A percentile compares a stretch with the other conserved stretches of the same genome.
Conservation (phyloP, 2,329 filamentous ascomycete species). For the Balansia obtecta region DNA sequence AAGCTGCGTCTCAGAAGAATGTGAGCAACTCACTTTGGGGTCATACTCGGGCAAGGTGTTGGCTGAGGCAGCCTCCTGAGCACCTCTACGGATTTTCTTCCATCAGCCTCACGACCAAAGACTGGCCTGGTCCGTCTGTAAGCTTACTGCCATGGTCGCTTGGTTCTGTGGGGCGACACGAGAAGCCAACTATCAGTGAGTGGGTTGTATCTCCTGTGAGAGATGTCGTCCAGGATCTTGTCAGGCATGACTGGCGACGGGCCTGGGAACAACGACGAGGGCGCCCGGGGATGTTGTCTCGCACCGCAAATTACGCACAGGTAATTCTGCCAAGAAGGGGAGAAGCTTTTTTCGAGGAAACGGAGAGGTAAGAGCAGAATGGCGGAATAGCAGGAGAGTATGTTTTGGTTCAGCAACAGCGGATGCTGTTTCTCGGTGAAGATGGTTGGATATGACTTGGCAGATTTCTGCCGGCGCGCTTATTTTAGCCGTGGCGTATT, state of each 20-base stretch:
- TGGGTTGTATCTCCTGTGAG: slow-evolving; percentile 87
- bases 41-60: slow-evolving; percentile 70
- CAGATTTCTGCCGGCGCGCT: too few relatives aligned
- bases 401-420: too few relatives aligned
- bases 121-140: not conserved
- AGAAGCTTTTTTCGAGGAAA: too few relatives aligned
- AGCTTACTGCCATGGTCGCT: slow-evolving; percentile 93
- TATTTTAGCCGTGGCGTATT: too few relatives aligned
- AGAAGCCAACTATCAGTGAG: slow-evolving; percentile 84
- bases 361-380: too few relatives aligned
- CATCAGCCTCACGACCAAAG: not conserved
- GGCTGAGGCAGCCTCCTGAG: slow-evolving; percentile 60
- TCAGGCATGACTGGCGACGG: slow-evolving; percentile 46
- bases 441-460: too few relatives aligned
- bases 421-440: too few relatives aligned
- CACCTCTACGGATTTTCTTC: slow-evolving; percentile 38
- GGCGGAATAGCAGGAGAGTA: too few relatives aligned
- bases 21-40: slow-evolving; percentile 38
- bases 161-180: slow-evolving; percentile 91
- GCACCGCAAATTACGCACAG: not conserved
- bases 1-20: not conserved
- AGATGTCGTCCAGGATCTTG: slow-evolving; percentile 84
- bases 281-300: not conserved
- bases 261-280: not conserved
- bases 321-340: too few relatives aligned